Base-by-base conservation (phyloP, 2,329 filamentous ascomycete genomes). In the Talaromyces sp. region DNA sequence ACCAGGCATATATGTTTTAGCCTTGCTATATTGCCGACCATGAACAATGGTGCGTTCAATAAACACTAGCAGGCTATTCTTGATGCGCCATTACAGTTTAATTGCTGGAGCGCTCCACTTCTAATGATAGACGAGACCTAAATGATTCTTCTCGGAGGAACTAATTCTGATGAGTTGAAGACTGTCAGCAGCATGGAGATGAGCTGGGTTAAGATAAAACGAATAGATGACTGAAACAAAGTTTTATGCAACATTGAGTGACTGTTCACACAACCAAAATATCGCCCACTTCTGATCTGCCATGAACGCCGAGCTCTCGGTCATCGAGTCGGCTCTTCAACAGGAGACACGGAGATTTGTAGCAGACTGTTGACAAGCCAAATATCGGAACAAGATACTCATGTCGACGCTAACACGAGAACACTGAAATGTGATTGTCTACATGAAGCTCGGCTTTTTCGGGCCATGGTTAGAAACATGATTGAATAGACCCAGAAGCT, bases 401-500 rank as follows among this genome's bases (percentile, higher is more conserved):
- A 36, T 62, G n/a, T 38, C 17, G 34, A 53, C 2, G 15, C 17
- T 34, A 15, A 49, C 58, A 47, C 11, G 31, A 25, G 13, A 22
- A 36, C n/a, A 15, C 19, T 8, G 11, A 34, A 29, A 62, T 54
- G 6, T 22, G 19, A n/a, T 13, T 15, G n/a, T 62, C 25, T 13
- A 34, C 7, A 2, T 49, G 49, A 11, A 38, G 29, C 34, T 62
- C 47, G 45, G 17, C 25, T 13, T 54, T 54, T 31, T 54, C 51
- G 51, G 51, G 5, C 51, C 13, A 34, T 36, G n/a, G 15, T 31
- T 5, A 15, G 3, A 36, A 15, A 29, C 51, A 36, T 54, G 22
- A 11, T 29, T 40, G 45, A 62, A 53, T 40, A 51, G 22, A 38
- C 49, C 45, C 29, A 62, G 31, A 19, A 62, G 45, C 5, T 62